Base-by-base conservation (phyloP, 345 rosid genomes). In the Corchorus capsularis region DNA sequence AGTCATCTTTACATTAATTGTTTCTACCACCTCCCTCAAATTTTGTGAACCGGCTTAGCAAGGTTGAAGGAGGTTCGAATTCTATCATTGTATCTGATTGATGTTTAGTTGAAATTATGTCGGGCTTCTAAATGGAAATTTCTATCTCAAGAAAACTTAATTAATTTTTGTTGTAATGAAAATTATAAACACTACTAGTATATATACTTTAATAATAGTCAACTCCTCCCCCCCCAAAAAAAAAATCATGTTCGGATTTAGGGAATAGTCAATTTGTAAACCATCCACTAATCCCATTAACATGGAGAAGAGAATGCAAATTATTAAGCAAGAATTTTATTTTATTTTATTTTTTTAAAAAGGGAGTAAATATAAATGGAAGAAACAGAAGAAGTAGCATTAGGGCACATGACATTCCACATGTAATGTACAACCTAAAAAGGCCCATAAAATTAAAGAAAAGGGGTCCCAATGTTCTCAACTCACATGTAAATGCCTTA, bases 401-500 rank as follows among this genome's bases (percentile, higher is more conserved):
- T 52, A 8, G 56, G 47, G 63, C 72, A 63, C 73, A 59, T 69
- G 79, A 52, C 53, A 62, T 9, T 60, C 27, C 80, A 70, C 82
- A 69, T 77, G 87, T 50, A 65, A 57, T 77, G 73, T 34, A 37
- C 63, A 54, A 46, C 41, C 20, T 15, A 63, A 69, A 64, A 35
- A 8, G 49, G 59, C 71, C 71, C 20, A 35, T 47, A 43, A 27
- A 59, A 77, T 57, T 37, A 22, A 34, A 53, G 20, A 19, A 39
- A 39, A 17, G 49, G 49, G 84, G 81, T 10, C 86, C 77, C 66
- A 52, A 46, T 53, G 16, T 53, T 10, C 65, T 7, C 57, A 65
- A 57, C 59, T 80, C 85, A 79, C 82, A 61, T 81, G 86, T 71
- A 60, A 63, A 13, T 77, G 74, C 75, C 62, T 3, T 2, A 1